phyloP scores from a whole-genome alignment of 2,329 filamentous ascomycete species.

The Balansia obtecta region DNA sequence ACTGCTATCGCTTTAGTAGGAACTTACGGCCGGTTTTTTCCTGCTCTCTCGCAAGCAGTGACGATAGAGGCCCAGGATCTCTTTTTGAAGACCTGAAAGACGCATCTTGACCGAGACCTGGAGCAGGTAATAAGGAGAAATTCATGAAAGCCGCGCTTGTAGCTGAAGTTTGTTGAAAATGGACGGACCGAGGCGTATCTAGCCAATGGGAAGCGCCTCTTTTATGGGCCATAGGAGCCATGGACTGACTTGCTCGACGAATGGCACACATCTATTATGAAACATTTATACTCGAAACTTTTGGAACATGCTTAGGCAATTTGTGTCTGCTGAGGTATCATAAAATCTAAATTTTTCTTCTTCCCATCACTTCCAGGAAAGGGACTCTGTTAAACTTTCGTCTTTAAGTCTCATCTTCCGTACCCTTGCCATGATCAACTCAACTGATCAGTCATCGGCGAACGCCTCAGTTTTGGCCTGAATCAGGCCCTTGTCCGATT shows the following conservation, averaged over 20 bases:
- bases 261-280: too few relatives aligned
- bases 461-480: conserved; percentile 31
- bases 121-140: not conserved
- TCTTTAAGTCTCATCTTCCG: not conserved
- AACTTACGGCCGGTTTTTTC: conserved; percentile 60
- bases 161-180: not conserved
- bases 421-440: not conserved
- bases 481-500: conserved; percentile 20
- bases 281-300: not conserved
- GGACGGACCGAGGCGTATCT: not conserved
- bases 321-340: conserved; percentile 1
- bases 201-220: not conserved
- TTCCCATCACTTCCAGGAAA: not conserved
- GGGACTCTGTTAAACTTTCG: not conserved
- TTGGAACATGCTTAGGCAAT: not conserved
- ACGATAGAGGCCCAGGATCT: conserved; percentile 49
- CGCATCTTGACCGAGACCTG: conserved; percentile 11
- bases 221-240: not conserved
- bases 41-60: conserved; percentile 70
- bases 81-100: conserved; percentile 7
- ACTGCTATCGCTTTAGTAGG: not conserved
- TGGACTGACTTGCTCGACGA: too few relatives aligned
- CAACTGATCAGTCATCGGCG: conserved; percentile 24
- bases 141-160: not conserved
- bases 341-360: not conserved